phyloP scores from a whole-genome alignment of 345 rosid genomes.

The Psidium guajava region DNA sequence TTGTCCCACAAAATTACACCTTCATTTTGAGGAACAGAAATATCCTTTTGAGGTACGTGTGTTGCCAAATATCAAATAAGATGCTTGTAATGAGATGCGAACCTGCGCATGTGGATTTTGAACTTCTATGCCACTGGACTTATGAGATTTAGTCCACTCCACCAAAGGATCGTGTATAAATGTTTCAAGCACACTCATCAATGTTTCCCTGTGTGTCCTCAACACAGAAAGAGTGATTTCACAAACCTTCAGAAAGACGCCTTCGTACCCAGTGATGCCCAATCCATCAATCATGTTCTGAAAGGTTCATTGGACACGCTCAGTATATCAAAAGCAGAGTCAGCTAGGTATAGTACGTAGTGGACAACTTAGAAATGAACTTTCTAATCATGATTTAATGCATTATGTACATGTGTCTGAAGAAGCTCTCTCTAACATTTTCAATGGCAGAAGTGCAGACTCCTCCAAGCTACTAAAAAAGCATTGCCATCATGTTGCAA shows the following conservation, averaged over 20 bases:
- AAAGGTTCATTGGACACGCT: conserved; percentile 1
- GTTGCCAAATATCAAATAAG: not conserved
- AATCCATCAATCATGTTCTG: conserved; percentile 98
- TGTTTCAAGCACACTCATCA: conserved; percentile 95
- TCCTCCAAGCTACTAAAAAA: not conserved
- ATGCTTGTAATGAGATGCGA: conserved; percentile 2
- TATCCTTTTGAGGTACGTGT: not conserved
- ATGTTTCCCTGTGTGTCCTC: conserved; percentile 83
- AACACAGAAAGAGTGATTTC: conserved; percentile 87
- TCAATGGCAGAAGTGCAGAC: not conserved
- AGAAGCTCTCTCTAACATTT: not conserved
- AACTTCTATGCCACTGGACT: conserved; percentile 95
- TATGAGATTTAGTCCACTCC: conserved; percentile 96
- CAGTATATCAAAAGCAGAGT: not conserved
- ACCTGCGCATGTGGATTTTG: conserved; percentile 99
- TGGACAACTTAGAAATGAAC: not conserved
- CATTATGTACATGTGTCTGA: not conserved
- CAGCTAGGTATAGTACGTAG: not conserved
- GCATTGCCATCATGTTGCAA: not conserved
- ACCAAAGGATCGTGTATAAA: conserved; percentile 99
- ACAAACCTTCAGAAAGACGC: conserved; percentile 70
- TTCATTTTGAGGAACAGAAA: not conserved
- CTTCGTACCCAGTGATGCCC: conserved; percentile 91
- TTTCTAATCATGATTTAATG: not conserved
- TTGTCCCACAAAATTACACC: not conserved